phyloP scores from a whole-genome alignment of 208 protist species.

The Baffinella frigidus region DNA sequence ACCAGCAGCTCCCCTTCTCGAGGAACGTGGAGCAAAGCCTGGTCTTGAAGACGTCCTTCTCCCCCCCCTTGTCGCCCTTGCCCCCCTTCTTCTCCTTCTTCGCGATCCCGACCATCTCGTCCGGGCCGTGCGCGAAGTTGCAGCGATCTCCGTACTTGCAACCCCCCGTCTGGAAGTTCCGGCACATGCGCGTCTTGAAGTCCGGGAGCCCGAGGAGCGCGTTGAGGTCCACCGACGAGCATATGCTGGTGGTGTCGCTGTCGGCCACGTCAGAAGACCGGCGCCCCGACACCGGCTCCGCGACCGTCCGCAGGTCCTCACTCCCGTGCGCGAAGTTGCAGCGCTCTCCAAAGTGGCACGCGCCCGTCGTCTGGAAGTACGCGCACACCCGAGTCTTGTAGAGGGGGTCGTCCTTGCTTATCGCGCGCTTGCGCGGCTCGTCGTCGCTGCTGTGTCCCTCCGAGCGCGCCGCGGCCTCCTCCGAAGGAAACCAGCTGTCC shows the following conservation, averaged over 20 bases:
- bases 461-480: background rate
- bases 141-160: constrained; percentile 43
- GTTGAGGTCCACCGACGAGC: too few species aligned
- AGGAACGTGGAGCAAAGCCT: too few species aligned
- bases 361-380: background rate
- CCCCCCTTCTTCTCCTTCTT: background rate
- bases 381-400: constrained; percentile 48
- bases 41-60: too few species aligned
- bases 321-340: constrained; percentile 61
- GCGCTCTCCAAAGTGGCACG: constrained; percentile 8
- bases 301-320: constrained; percentile 12
- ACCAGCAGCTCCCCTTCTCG: too few species aligned
- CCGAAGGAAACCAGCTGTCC: too few species aligned
- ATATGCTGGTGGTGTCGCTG: too few species aligned
- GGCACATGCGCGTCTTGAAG: constrained; percentile 48
- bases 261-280: too few species aligned
- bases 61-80: too few species aligned
- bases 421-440: background rate
- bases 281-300: too few species aligned
- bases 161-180: constrained; percentile 7
- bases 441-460: background rate
- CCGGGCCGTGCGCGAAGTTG: constrained; percentile 30
- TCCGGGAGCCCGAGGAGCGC: too few species aligned
- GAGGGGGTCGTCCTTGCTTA: background rate
- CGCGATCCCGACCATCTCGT: background rate